Base-by-base conservation (phyloP, 805 yeast genomes). In the Sugiyamaella valdiviana region DNA sequence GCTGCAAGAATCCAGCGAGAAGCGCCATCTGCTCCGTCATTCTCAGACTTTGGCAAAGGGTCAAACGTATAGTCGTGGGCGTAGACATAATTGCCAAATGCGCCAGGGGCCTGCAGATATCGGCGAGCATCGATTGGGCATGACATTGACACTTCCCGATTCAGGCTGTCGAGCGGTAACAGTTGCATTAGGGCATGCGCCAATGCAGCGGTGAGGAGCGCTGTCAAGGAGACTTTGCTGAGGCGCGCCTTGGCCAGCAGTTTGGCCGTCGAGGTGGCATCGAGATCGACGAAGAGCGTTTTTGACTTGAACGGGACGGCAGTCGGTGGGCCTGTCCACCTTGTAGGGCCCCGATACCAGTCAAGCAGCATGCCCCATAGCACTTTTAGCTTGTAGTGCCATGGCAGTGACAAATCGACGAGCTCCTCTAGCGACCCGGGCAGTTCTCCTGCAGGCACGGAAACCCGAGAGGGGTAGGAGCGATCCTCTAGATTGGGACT, bases 91-190 rank as follows among this genome's bases (percentile, higher is more conserved):
- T 53, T 50, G 9, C 58, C 58, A 16, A 55, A 24, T 23, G 19
- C 39, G 2, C 19, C 29, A 16, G 24, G 14, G 12, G 45, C 21
- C 6, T 17, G 22, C 24, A 32, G 17, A 16, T 44, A 52, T 15
- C 55, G 42, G 9, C 59, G 44, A 4, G 53, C 51, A 43, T 54
- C 49, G 10, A 56, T 52, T 3, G 57, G 55, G 48, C 45, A 47
- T 17, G 39, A 16, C 17, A 40, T 32, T 16, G 19, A 21, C 38
- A 26, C 29, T 14, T 23, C 49, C 41, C 37, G 56, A 24, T 22
- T 41, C 41, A 16, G 24, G 38, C 19, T 26, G 23, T n/a, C 39
- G 40, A 9, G 38, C 32, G 24, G 52, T 42, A 5, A 26, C 26
- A 16, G 21, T 16, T 36, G 26, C 26, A 24, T 24, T 9, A 45